Conservation (phyloP, 1,139 yeast genomes). For the Blastobotrys malaysiensis region DNA sequence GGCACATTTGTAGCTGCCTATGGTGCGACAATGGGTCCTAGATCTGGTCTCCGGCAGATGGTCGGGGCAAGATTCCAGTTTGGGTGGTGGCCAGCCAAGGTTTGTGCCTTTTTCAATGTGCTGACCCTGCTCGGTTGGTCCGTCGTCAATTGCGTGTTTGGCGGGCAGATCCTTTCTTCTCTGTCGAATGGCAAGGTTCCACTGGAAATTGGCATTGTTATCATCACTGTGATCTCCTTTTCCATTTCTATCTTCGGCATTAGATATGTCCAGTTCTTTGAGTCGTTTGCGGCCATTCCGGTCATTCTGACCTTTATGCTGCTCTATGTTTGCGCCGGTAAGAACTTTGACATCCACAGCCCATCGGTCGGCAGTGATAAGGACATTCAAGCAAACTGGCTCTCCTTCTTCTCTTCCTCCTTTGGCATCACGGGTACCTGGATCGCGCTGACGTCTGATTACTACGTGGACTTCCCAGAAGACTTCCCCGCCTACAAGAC, state of each 20-base stretch:
- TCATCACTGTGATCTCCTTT: slow-evolving; percentile 59
- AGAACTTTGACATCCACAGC: slow-evolving; percentile 42
- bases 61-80: slow-evolving; percentile 71
- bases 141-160: slow-evolving; percentile 75
- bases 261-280: slow-evolving; percentile 60
- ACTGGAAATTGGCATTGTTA: slow-evolving; percentile 65
- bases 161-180: slow-evolving; percentile 72
- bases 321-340: slow-evolving; percentile 62
- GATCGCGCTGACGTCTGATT: slow-evolving; percentile 87
- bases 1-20: slow-evolving; percentile 78
- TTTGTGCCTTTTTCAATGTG: slow-evolving; percentile 62
- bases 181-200: slow-evolving; percentile 61
- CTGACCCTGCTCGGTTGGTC: slow-evolving; percentile 85
- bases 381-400: slow-evolving; percentile 56
- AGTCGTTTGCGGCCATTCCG: slow-evolving; percentile 63
- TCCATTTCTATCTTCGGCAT: slow-evolving; percentile 73
- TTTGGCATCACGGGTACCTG: slow-evolving; percentile 84
- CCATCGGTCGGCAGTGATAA: slow-evolving; percentile 40
- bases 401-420: slow-evolving; percentile 66
- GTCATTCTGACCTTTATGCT: slow-evolving; percentile 63
- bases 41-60: slow-evolving; percentile 84
- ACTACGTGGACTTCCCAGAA: slow-evolving; percentile 79
- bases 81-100: slow-evolving; percentile 78
- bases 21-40: slow-evolving; percentile 79
- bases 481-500: slow-evolving; percentile 53